phyloP scores from a whole-genome alignment of 2,329 filamentous ascomycete species.

The Plenodomus lindquistii region DNA sequence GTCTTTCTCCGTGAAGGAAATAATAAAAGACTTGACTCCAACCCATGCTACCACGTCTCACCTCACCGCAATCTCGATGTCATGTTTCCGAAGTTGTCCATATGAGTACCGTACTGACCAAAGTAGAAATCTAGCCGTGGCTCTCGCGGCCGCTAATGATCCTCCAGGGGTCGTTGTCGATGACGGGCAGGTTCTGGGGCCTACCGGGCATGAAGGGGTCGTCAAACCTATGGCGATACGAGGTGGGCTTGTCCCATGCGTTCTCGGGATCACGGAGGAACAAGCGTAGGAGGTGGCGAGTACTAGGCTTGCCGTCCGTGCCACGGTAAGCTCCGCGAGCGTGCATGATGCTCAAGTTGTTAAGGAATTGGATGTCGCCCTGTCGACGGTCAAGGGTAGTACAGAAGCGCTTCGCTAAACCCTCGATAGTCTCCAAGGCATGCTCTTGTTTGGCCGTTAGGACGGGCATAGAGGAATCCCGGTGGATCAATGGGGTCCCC shows the following conservation, averaged over 20 bases:
- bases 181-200: conserved; percentile 36
- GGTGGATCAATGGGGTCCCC: conserved; percentile 38
- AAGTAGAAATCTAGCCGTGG: conserved; percentile 31
- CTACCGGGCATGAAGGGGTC: conserved; percentile 37
- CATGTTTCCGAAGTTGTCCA: neutral
- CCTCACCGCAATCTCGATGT: neutral
- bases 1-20: neutral
- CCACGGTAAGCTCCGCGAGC: conserved; percentile 40
- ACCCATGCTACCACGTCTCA: neutral
- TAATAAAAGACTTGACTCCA: neutral
- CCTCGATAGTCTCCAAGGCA: conserved; percentile 35
- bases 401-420: conserved; percentile 33
- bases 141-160: conserved; percentile 45
- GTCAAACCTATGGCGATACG: conserved; percentile 34
- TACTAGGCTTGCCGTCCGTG: conserved; percentile 25
- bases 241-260: conserved; percentile 39
- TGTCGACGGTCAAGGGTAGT: conserved; percentile 38
- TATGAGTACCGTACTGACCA: neutral
- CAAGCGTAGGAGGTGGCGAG: conserved; percentile 43
- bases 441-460: conserved; percentile 34
- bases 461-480: conserved; percentile 34
- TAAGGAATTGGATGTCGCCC: conserved; percentile 44
- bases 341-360: conserved; percentile 44
- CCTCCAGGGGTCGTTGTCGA: conserved; percentile 43
- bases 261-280: conserved; percentile 42